Base-by-base conservation (phyloP, 75 land plant genomes). In the Pinus taeda region DNA sequence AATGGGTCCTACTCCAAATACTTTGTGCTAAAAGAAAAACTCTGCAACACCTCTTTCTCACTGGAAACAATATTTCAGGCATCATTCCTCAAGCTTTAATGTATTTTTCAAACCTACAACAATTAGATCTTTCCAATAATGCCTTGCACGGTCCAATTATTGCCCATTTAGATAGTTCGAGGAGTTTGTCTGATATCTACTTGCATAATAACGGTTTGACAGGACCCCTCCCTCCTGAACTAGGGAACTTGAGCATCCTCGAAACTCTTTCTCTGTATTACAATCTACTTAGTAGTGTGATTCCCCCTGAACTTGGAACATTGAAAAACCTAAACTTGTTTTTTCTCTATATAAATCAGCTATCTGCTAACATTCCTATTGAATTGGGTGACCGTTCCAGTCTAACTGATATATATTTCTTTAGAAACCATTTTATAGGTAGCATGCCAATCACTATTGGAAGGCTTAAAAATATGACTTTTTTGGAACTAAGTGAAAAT, bases 81-180 rank as follows among this genome's bases (percentile, higher is more conserved):
- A 36, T 73, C 11, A 93, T 95, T 55, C 96, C 98, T 1, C 63
- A 33, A 24, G 82, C 74, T 17, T 42, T 90, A 22, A 65, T 61
- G 20, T 30, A 74, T 22, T 90, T 86, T 71, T 63, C 53, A 42
- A n/a, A 85, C 3, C 66, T 93, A 74, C 80, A 60, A 70, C 85
- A 83, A 65, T 79, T 93, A 30, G 92, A 93, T 85, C 75, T 94
- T 76, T 80, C 92, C 36, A 83, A 85, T 75, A 94, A 92, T 66
- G 70, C 64, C 3, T 78, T 94, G 53, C 73, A 77, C 64, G 94
- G 90, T 15, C 62, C 80, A 13, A 93, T 93, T 13, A 89, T 91
- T 1, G 55, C 20, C 26, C 83, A 86, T 73, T 61, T 93, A 15
- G 88, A 79, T 15, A 59, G 80, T 74, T 76, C 90, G 33, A 30